phyloP scores from a whole-genome alignment of 202 grass and related monocot genomes.

The Setaria viridis region DNA sequence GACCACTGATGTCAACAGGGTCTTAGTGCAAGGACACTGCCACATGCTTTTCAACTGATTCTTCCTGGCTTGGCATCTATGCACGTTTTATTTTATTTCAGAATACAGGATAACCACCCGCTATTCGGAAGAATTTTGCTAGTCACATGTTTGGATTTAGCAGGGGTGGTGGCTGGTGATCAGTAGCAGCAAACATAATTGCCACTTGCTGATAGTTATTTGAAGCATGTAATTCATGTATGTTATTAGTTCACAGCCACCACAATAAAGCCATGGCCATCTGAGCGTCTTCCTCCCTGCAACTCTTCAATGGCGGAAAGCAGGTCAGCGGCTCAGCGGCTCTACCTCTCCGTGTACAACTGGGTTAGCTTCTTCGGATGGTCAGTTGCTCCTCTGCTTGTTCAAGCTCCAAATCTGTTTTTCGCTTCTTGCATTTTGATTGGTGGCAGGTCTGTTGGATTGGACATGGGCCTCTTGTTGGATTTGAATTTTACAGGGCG shows the following conservation, averaged over 20 bases:
- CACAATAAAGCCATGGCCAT: conserved; percentile 9
- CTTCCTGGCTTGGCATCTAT: too few species aligned
- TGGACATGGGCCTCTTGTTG: neutral
- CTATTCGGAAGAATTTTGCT: neutral
- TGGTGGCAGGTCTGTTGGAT: neutral
- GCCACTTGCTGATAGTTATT: neutral
- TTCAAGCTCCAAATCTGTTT: neutral
- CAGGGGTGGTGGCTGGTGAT: neutral
- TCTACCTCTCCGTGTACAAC: conserved; percentile 55
- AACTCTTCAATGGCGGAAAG: conserved; percentile 36
- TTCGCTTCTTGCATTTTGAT: neutral
- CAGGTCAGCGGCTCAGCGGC: neutral
- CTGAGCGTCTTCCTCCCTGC: neutral
- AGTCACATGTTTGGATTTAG: neutral
- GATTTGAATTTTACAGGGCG: conserved; percentile 42
- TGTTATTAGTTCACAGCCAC: neutral
- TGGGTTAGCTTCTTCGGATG: conserved; percentile 45
- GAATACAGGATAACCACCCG: too few species aligned
- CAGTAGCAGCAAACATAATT: neutral
- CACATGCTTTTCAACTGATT: too few species aligned
- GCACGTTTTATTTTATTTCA: too few species aligned
- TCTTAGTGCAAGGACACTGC: too few species aligned
- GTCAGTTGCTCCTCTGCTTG: neutral
- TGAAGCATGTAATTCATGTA: neutral
- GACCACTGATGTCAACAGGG: too few species aligned